Conservation (phyloP, 148 eudicot genomes). For the Camellia japonica region DNA sequence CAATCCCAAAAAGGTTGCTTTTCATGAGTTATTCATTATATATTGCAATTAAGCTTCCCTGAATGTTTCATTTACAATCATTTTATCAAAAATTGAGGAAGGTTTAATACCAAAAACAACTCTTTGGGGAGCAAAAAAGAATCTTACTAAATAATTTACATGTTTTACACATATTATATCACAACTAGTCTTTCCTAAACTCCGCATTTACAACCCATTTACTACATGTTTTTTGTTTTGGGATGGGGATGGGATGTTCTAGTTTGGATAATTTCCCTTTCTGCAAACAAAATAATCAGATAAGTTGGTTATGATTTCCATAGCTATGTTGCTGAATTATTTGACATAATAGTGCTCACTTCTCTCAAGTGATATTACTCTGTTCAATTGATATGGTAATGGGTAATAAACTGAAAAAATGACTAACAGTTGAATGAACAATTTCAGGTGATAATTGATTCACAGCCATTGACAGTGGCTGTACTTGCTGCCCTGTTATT, state of each 20-base stretch:
- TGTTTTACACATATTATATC: not conserved
- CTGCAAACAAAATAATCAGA: too few relatives aligned
- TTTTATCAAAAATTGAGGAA: not conserved
- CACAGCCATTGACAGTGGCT: conserved; percentile 98
- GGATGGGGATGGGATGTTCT: too few relatives aligned
- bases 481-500: conserved; percentile 82
- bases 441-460: conserved; percentile 95
- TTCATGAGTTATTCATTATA: not conserved
- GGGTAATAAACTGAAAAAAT: conserved; percentile 12
- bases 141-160: not conserved
- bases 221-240: not conserved
- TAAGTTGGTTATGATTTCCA: too few relatives aligned
- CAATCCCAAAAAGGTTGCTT: not conserved
- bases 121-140: not conserved
- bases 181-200: not conserved
- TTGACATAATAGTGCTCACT: not conserved
- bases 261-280: too few relatives aligned
- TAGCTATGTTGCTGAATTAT: conserved; percentile 1
- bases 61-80: not conserved
- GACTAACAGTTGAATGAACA: conserved; percentile 17
- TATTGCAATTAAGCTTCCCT: not conserved
- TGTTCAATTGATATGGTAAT: not conserved
- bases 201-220: not conserved
- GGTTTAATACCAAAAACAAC: not conserved
- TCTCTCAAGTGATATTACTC: not conserved